Evolutionary conservation across 768 basidiomycete species (phyloP).

Genomic region (Coprinopsis marcescibilis): DNA sequence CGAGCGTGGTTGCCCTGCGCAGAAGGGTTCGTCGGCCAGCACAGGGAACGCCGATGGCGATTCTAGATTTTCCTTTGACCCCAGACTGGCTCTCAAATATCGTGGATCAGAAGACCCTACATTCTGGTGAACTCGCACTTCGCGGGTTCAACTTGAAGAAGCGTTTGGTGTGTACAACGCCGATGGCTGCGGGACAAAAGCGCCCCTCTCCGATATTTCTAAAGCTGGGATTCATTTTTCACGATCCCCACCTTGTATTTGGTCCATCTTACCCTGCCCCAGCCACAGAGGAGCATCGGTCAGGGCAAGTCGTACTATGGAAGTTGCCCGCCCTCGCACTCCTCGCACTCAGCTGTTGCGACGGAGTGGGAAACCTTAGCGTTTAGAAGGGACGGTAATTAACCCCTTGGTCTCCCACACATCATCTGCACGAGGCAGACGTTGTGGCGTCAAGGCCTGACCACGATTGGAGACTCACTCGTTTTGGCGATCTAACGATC

Average conservation of each 20-base stretch:
- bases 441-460: slow-evolving; percentile 40
- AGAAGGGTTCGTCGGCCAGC: no score
- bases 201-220: slow-evolving; percentile 25
- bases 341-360: slow-evolving; percentile 42
- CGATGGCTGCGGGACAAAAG: slow-evolving; percentile 15
- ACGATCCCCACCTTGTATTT: slow-evolving; percentile 47
- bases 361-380: slow-evolving; percentile 32
- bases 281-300: slow-evolving; percentile 34
- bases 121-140: no score
- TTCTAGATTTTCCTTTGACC: no score
- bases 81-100: no score
- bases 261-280: slow-evolving; percentile 45
- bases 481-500: slow-evolving; percentile 46
- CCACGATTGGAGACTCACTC: slow-evolving; percentile 45
- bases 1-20: no score
- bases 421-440: slow-evolving; percentile 1
- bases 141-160: no score
- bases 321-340: slow-evolving; percentile 47
- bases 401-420: slow-evolving; percentile 2
- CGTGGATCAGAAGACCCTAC: no score
- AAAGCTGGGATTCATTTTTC: slow-evolving; percentile 46
- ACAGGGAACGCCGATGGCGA: no score
- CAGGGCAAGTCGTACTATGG: slow-evolving; percentile 36
- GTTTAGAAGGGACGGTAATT: slow-evolving; percentile 30
- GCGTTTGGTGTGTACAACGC: slow-evolving; percentile 14